Evolutionary conservation across 352 stramenopile genomes (phyloP), one percentile per base, ranked within the genome.

Genomic region (Globisporangium cederbergense): DNA sequence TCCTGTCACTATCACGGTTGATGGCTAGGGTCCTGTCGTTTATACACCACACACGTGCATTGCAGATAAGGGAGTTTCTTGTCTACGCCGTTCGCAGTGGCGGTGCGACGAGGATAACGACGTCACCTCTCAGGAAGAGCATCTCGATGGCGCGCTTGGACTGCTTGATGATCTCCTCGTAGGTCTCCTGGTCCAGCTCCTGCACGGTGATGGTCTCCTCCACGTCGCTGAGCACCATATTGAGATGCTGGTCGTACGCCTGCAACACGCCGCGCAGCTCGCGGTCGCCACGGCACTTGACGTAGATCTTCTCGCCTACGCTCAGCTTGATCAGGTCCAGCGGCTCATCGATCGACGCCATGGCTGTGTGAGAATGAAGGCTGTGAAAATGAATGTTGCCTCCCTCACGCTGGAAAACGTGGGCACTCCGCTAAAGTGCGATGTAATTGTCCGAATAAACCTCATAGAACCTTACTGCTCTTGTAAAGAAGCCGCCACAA

Each of bases 191-290:
- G 75, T 99, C 97, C 56, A 99, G 81, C 75, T 99, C 97, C 64
- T 96, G 88, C 38, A 85, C 96, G 14, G 95, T 98, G 46, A 99
- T 97, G 25, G 97, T 99, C 83, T 99, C 98, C 75, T 99, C 97
- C 18, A 99, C 98, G 66, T 99, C 96, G 63, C 96, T 97, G 28
- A 99, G 77, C 58, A 99, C 96, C 90, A 99, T 97, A 78, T 99
- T 99, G 38, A 99, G 79, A 78, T 99, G 97, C 75, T 99, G 96
- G 77, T 99, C 97, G 74, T 98, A 99, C 1, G 96, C 97, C 79
- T 99, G 97, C 51, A 99, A 81, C 76, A 97, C 96, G 36, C 98
- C 98, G 47, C 97, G 86, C 38, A 99, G 86, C 82, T 99, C 97
- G 36, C 97, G 81, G 56, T 99, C 95, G 30, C 97, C 97, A 50